Evolutionary conservation across 2,329 filamentous ascomycete species (phyloP).

Genomic region (Metarhizium rileyi): DNA sequence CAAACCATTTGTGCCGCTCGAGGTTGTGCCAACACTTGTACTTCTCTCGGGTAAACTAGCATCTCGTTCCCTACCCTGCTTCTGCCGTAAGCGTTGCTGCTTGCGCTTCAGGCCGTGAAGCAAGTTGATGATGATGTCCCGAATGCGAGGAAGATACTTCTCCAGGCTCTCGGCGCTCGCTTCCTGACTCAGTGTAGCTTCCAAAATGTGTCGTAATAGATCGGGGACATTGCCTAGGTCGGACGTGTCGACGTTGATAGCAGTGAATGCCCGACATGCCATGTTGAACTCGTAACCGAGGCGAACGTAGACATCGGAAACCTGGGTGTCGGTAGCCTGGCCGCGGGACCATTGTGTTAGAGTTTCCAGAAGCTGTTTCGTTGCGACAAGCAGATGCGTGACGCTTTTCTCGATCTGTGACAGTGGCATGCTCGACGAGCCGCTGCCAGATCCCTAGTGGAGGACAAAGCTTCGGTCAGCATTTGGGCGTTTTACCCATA

Average conservation of each 20-base stretch:
- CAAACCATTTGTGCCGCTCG: constrained; percentile 45
- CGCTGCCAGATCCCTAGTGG: constrained; percentile 40
- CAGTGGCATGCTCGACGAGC: constrained; percentile 61
- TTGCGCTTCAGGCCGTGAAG: constrained; percentile 95
- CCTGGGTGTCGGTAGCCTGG: constrained; percentile 83
- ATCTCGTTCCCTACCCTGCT: constrained; percentile 47
- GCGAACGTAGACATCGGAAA: constrained; percentile 96
- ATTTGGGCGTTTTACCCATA: neutral
- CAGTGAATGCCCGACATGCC: constrained; percentile 90
- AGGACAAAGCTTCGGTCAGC: neutral
- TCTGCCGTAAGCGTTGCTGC: constrained; percentile 73
- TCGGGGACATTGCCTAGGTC: constrained; percentile 95
- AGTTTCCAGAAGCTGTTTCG: constrained; percentile 94
- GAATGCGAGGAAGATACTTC: constrained; percentile 84
- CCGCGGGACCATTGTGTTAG: constrained; percentile 95
- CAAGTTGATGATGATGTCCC: constrained; percentile 97
- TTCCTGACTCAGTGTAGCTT: constrained; percentile 93
- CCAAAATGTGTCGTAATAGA: constrained; percentile 77
- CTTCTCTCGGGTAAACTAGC: constrained; percentile 37
- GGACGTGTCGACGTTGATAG: constrained; percentile 90
- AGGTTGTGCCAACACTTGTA: constrained; percentile 49
- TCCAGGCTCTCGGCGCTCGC: constrained; percentile 90
- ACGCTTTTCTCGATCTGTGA: constrained; percentile 99
- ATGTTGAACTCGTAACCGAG: constrained; percentile 99
- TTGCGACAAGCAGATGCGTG: constrained; percentile 92